Base-by-base conservation (phyloP, 192 early-diverging fungal genomes). In the Glomus cerebriforme region DNA sequence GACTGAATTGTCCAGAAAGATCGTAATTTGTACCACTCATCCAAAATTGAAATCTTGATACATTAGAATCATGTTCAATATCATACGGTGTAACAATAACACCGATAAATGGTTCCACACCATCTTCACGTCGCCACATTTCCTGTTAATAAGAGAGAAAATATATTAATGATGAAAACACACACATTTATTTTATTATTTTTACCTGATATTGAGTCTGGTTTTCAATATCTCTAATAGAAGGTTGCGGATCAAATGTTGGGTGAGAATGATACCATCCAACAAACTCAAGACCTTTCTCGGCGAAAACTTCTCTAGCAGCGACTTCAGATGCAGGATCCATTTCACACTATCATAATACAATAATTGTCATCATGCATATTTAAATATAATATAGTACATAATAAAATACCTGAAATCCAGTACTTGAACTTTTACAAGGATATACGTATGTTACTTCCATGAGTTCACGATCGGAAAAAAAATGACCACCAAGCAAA, bases 201-300 rank as follows among this genome's bases (percentile, higher is more conserved):
- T 32, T 47, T 84, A 91, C 87, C 88, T 98, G 97, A 86, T 98
- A 95, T 1, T 89, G 87, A 64, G 87, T 88, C 85, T 98, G 96
- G 76, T 92, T 97, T 82, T 95, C 93, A 78, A 97, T 93, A 81
- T 98, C 97, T 80, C 95, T 88, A 17, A 96, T 90, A 62, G 92
- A 94, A 45, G 97, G 97, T 49, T 90, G 91, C 6, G 96, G 92
- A 54, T 95, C 94, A 79, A 98, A 98, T 0, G 94, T 93, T 39
- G 97, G 96, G 82, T 98, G 97, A 45, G 95, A 97, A 82, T 98
- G 97, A 86, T 96, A 98, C 97, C 97, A 98, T 67, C 96, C 96
- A 37, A 97, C 95, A 1, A 94, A 93, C 26, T 81, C 81, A 65
- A 88, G 86, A 0, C 89, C 88, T 78, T 86, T 83, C 7, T 80